A percentile compares a stretch with the other conserved stretches of the same genome.
Conservation (phyloP, 116 monocot species). For the Dioscorea cayenensis region DNA sequence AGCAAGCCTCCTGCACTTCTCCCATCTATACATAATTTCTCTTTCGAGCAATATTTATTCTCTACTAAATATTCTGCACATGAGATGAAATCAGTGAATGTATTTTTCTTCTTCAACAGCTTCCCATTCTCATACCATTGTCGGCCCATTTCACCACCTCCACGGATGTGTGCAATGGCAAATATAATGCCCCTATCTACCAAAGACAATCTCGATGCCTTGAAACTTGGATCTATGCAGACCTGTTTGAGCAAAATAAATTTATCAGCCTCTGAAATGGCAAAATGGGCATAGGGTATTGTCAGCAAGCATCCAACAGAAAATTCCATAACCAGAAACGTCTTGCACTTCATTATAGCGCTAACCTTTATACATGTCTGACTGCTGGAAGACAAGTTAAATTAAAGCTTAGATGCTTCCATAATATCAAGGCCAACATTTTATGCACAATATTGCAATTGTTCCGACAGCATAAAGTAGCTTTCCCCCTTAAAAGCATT, state of each 20-base stretch:
- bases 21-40: slow-evolving; percentile 79
- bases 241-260: slow-evolving; percentile 21
- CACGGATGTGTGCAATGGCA: slow-evolving; percentile 92
- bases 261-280: not conserved
- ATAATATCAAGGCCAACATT: no score
- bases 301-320: no score
- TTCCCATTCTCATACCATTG: slow-evolving; percentile 98
- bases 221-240: slow-evolving; percentile 84
- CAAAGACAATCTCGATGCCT: slow-evolving; percentile 57
- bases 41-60: slow-evolving; percentile 75
- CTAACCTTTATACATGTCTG: no score
- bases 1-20: slow-evolving; percentile 97
- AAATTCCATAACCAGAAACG: no score
- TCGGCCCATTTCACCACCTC: slow-evolving; percentile 98
- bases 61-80: slow-evolving; percentile 91
- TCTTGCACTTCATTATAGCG: no score
- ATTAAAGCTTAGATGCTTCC: no score
- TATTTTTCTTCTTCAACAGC: slow-evolving; percentile 73
- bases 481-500: no score
- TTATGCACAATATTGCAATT: no score
- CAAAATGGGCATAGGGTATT: no score
- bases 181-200: slow-evolving; percentile 89
- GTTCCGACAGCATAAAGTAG: no score
- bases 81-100: slow-evolving; percentile 88
- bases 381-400: no score